These are phyloP conservation scores for Hyparrhenia diplandra DNA, from an alignment of 176 grass and related monocot species.

Conservation along the genomic window DNA sequence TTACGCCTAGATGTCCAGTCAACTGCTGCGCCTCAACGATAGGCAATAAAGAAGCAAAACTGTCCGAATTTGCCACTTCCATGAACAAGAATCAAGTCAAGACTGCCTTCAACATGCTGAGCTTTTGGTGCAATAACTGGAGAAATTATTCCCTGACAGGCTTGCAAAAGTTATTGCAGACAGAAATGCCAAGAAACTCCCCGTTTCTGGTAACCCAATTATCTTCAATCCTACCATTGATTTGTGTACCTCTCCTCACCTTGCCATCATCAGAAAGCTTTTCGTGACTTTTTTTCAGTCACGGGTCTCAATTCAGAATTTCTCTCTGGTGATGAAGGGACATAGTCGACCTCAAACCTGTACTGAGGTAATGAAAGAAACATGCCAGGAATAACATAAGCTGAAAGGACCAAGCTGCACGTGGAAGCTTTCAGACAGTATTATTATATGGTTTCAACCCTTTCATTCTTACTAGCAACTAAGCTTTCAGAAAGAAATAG, in stretches of 20 bases:
- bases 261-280: conserved; percentile 25
- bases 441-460: not conserved
- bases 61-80: conserved; percentile 70
- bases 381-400: conserved; percentile 71
- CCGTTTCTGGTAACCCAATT: conserved; percentile 65
- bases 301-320: conserved; percentile 10
- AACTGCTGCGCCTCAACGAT: no score
- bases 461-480: not conserved
- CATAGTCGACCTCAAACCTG: conserved; percentile 86
- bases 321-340: conserved; percentile 48
- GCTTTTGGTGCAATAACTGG: conserved; percentile 78
- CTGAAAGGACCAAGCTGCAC: conserved; percentile 67
- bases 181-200: conserved; percentile 77
- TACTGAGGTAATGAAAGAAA: conserved; percentile 83
- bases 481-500: no score
- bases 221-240: conserved; percentile 26
- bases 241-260: not conserved
- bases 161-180: conserved; percentile 88
- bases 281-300: conserved; percentile 29
- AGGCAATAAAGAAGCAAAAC: conserved; percentile 71
- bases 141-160: conserved; percentile 75
- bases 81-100: conserved; percentile 81
- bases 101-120: conserved; percentile 55
- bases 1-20: no score
- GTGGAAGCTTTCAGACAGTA: conserved; percentile 75